A percentile compares a stretch with the other conserved stretches of the same genome.
phyloP scores from a whole-genome alignment of 2,329 filamentous ascomycete species.

The Xylaria sp. region DNA sequence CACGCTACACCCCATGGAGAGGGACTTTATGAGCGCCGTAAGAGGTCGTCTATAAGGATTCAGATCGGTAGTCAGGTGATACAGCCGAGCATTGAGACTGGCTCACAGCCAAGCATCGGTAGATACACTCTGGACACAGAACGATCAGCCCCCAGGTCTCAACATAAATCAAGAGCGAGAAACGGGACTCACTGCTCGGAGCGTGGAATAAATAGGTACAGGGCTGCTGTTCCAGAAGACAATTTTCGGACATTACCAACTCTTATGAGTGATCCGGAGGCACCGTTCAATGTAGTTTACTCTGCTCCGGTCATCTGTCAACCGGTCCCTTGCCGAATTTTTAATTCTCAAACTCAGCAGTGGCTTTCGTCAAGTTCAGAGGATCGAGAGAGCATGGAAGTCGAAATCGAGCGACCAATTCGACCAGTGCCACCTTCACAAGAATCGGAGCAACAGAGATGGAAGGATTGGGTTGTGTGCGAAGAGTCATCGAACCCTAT shows the following conservation, averaged over 20 bases:
- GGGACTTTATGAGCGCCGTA: slow-evolving; percentile 8
- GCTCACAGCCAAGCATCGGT: slow-evolving; percentile 37
- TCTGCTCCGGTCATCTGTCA: slow-evolving; percentile 45
- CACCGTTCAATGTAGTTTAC: slow-evolving; percentile 41
- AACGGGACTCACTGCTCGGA: not conserved
- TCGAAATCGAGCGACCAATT: slow-evolving; percentile 43
- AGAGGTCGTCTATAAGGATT: slow-evolving; percentile 45
- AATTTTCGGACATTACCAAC: not conserved
- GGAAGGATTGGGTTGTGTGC: slow-evolving; percentile 40
- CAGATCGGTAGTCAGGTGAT: slow-evolving; percentile 53
- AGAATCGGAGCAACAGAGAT: slow-evolving; percentile 41
- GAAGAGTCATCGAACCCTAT: slow-evolving; percentile 17
- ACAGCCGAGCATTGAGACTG: slow-evolving; percentile 39
- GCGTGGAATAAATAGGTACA: not conserved
- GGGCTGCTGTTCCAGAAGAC: not conserved
- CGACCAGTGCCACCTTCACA: slow-evolving; percentile 39
- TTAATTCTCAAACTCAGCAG: slow-evolving; percentile 39
- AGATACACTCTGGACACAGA: slow-evolving; percentile 36
- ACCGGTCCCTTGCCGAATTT: slow-evolving; percentile 44
- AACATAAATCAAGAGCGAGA: not conserved
- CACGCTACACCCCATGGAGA: not conserved
- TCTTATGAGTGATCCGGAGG: slow-evolving; percentile 27
- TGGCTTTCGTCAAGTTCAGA: slow-evolving; percentile 45
- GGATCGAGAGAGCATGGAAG: slow-evolving; percentile 43
- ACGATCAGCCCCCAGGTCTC: not conserved